Base-by-base conservation (phyloP, 225 moss, liverwort and hornwort species). In the Straminergon stramineum region DNA sequence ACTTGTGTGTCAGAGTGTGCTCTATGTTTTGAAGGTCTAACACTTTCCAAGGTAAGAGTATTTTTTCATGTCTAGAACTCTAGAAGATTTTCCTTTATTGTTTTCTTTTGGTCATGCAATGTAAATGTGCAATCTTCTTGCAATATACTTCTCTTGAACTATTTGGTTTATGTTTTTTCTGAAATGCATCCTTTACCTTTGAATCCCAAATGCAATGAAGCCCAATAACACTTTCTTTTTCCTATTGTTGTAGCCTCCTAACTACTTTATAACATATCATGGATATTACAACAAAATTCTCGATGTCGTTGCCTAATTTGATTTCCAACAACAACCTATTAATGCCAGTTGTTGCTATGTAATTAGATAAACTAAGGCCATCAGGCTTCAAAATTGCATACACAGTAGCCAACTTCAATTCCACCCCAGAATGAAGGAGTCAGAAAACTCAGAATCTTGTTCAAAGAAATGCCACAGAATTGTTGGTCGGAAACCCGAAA, bases 171-270 rank as follows among this genome's bases (percentile, higher is more conserved):
- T 68, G 1, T 24, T 71, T 39, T 71, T 41, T 4, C 11, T 8
- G 4, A n/a, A 70, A 26, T 26, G 13, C 2, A 0, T 41, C 71
- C 14, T 41, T 71, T 3, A 15, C 5, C 1, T 0, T 0, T 71
- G 2, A 41, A 41, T 71, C 71, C 24, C 41, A 41, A 39, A 26
- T 41, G 41, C 41, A 41, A 41, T 24, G 41, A 70, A 41, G 39
- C 2, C 14, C 39, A 70, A 70, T 41, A 14, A 41, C 15, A 41
- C 41, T 26, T 70, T 71, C 8, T 24, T 24, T 70, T 23, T 15
- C 24, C 24, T 24, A 70, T 41, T 70, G 14, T 39, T 70, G 14
- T 24, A 70, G 41, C 14, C 8, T 70, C 23, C 3, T 39, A 6
- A 70, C 15, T 24, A 70, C 6, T 24, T 11, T 68, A 6, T 4